phyloP scores from a whole-genome alignment of 129 eudicot genomes.

The Flaveria linearis region DNA sequence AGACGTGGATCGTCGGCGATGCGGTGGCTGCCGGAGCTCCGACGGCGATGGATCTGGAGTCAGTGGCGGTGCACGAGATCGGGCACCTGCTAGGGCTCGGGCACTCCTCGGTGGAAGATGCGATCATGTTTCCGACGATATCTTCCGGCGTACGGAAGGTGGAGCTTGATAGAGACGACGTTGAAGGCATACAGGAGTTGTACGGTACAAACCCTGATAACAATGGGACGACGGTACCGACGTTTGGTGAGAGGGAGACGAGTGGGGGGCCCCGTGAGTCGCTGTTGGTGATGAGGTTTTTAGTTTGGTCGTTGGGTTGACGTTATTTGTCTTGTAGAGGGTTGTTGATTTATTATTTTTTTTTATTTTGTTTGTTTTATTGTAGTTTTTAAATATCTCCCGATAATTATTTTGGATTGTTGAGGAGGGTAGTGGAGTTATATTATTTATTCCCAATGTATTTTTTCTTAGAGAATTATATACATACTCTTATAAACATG shows the following conservation, averaged over 20 bases:
- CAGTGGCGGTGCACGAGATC: conserved; percentile 79
- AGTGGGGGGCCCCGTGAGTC: conserved; percentile 30
- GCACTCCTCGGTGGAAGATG: conserved; percentile 54
- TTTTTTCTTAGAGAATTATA: no score
- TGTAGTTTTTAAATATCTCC: background rate
- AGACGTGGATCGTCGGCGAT: conserved; percentile 58
- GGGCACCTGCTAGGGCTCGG: conserved; percentile 76
- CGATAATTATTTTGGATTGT: conserved; percentile 25
- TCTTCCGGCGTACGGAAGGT: conserved; percentile 59
- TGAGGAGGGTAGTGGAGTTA: conserved; percentile 25
- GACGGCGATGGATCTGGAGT: conserved; percentile 67
- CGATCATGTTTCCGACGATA: conserved; percentile 72
- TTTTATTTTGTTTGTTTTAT: background rate
- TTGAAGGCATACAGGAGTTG: conserved; percentile 58
- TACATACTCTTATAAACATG: background rate
- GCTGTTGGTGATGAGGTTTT: background rate
- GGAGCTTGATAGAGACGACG: conserved; percentile 61
- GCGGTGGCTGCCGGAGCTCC: conserved; percentile 24
- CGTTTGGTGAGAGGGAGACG: conserved; percentile 41
- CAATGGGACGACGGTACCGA: conserved; percentile 36
- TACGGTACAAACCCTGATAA: conserved; percentile 69
- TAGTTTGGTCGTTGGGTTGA: conserved; percentile 32
- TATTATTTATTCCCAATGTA: background rate
- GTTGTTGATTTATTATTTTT: background rate
- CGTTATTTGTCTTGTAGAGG: conserved; percentile 25